These are phyloP conservation scores for Fusarium vanettenii DNA, from an alignment of 2,329 filamentous ascomycete species.

Conservation along the genomic window DNA sequence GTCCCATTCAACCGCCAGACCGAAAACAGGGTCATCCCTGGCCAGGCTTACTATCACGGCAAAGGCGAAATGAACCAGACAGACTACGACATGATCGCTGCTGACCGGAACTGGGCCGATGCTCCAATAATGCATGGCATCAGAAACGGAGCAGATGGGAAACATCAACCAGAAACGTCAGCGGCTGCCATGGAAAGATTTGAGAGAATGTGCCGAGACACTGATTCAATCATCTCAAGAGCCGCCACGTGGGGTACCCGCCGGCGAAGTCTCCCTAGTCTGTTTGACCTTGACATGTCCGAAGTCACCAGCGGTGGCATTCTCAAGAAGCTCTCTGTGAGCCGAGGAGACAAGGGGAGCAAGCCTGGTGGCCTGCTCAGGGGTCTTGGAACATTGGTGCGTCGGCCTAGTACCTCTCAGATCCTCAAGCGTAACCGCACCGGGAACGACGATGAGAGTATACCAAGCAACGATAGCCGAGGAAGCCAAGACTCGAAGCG, in stretches of 20 bases:
- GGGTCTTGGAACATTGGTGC: slow-evolving; percentile 61
- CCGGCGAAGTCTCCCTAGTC: slow-evolving; percentile 71
- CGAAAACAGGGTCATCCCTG: slow-evolving; percentile 61
- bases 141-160: slow-evolving; percentile 41
- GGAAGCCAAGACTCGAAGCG: slow-evolving; percentile 44
- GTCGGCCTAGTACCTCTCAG: slow-evolving; percentile 59
- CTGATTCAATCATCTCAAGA: slow-evolving; percentile 68
- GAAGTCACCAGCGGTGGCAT: slow-evolving; percentile 70
- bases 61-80: slow-evolving; percentile 56
- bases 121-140: slow-evolving; percentile 61
- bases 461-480: slow-evolving; percentile 37
- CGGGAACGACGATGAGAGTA: slow-evolving; percentile 47
- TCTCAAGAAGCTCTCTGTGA: slow-evolving; percentile 71
- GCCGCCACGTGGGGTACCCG: slow-evolving; percentile 78
- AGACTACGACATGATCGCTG: slow-evolving; percentile 63
- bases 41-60: slow-evolving; percentile 61
- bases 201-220: slow-evolving; percentile 64
- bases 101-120: slow-evolving; percentile 62
- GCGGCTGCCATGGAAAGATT: slow-evolving; percentile 66
- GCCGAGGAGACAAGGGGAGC: slow-evolving; percentile 57
- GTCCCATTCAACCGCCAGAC: slow-evolving; percentile 61
- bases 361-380: slow-evolving; percentile 61
- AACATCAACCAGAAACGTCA: slow-evolving; percentile 62
- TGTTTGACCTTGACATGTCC: slow-evolving; percentile 65
- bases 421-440: slow-evolving; percentile 61